phyloP scores from a whole-genome alignment of 2,329 filamentous ascomycete genomes.

The Diaporthe ampelina region DNA sequence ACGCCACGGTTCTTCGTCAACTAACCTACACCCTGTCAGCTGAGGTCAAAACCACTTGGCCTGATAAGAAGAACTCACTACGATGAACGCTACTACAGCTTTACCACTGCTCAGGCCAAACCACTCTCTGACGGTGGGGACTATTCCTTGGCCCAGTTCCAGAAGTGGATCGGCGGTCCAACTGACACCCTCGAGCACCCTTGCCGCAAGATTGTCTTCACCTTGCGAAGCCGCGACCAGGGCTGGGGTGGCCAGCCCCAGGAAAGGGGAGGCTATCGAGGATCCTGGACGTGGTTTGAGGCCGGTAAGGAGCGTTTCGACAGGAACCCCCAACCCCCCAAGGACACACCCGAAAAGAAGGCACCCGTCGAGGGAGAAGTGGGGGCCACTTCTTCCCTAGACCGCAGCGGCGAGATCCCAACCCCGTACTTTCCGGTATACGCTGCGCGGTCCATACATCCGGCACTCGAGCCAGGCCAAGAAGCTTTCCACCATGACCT shows the following conservation, averaged over 20 bases:
- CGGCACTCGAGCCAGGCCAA: constrained; percentile 35
- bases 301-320: constrained; percentile 71
- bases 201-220: constrained; percentile 73
- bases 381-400: constrained; percentile 28
- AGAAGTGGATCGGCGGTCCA: constrained; percentile 56
- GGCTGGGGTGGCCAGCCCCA: constrained; percentile 62
- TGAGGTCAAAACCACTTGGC: constrained; percentile 58
- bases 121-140: constrained; percentile 45
- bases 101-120: constrained; percentile 31
- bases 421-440: constrained; percentile 44
- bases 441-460: constrained; percentile 43
- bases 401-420: constrained; percentile 11
- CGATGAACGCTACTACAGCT: constrained; percentile 43
- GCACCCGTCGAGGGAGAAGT: neutral
- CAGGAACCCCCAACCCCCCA: constrained; percentile 40
- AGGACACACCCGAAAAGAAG: constrained; percentile 15
- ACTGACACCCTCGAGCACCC: constrained; percentile 60
- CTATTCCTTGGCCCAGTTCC: constrained; percentile 50
- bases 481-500: constrained; percentile 56
- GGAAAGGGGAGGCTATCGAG: constrained; percentile 57
- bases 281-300: constrained; percentile 75
- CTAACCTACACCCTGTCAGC: constrained; percentile 46
- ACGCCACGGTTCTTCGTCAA: neutral
- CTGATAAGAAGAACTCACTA: constrained; percentile 50
- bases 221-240: constrained; percentile 69